A percentile compares a stretch with the other conserved stretches of the same genome.
Evolutionary conservation across 1,284 basidiomycete species (phyloP).

Genomic region (Melanopsichium pennsylvanicum): DNA sequence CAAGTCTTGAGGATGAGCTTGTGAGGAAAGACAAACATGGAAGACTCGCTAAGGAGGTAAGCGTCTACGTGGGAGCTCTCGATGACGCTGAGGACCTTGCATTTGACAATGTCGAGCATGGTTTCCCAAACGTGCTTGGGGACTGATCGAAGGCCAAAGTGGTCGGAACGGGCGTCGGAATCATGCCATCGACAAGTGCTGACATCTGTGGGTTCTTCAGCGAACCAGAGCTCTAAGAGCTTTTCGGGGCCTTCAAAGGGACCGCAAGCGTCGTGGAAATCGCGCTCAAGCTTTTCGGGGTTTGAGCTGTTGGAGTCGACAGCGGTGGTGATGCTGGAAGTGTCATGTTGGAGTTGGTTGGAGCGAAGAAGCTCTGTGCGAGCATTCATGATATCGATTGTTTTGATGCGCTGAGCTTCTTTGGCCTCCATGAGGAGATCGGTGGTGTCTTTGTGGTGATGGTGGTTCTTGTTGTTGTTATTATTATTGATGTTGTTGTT

Average conservation of each 20-base stretch:
- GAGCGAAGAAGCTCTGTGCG: conserved; percentile 30
- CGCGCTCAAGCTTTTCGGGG: conserved; percentile 27
- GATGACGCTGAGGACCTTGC: conserved; percentile 91
- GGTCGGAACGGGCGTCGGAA: conserved; percentile 29
- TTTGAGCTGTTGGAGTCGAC: conserved; percentile 36
- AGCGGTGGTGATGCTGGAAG: conserved; percentile 33
- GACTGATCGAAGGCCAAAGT: conserved; percentile 78
- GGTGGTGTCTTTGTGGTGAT: conserved; percentile 41
- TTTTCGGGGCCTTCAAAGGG: conserved; percentile 79
- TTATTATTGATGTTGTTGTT: conserved; percentile 14
- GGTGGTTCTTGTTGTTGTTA: conserved; percentile 3
- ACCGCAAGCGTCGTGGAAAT: conserved; percentile 51
- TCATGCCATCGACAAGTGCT: conserved; percentile 40
- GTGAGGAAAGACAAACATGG: conserved; percentile 93
- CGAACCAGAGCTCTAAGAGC: conserved; percentile 97
- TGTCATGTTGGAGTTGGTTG: conserved; percentile 32
- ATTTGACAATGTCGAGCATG: conserved; percentile 96
- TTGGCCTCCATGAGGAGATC: conserved; percentile 47
- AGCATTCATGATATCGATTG: conserved; percentile 44
- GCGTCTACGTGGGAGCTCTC: conserved; percentile 89
- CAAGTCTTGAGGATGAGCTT: conserved; percentile 98
- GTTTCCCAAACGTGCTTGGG: conserved; percentile 86
- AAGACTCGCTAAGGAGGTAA: conserved; percentile 97
- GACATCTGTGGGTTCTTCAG: conserved; percentile 69
- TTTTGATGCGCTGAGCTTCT: conserved; percentile 41